Evolutionary conservation across 169 alveolate species (phyloP).

Genomic region (Cryptosporidium parvum): DNA sequence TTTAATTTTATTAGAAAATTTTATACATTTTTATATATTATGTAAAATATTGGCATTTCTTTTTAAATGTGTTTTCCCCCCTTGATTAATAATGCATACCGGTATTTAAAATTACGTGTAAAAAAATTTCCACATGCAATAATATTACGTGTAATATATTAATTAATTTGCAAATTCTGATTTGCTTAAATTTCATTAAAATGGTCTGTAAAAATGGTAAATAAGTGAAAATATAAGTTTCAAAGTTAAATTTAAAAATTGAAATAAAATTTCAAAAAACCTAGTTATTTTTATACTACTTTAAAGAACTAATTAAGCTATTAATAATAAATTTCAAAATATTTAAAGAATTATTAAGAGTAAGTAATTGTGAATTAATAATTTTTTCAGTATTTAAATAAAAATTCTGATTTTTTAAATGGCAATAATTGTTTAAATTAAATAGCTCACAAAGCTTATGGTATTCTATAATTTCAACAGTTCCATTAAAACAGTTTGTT

Average conservation of each 20-base stretch:
- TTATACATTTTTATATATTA: not conserved
- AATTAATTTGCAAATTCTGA: not conserved
- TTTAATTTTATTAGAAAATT: not conserved
- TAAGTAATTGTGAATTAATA: conserved; percentile 1
- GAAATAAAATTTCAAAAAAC: not conserved
- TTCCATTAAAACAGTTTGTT: conserved; percentile 20
- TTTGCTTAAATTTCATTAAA: too few species aligned
- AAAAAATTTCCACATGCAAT: not conserved
- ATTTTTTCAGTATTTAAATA: not conserved
- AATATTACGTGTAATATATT: conserved; percentile 5
- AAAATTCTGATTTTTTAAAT: not conserved
- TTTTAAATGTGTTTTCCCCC: not conserved
- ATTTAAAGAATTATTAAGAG: conserved; percentile 14
- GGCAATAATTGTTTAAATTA: not conserved
- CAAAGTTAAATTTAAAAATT: not conserved
- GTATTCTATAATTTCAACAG: conserved; percentile 15
- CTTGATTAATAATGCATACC: not conserved
- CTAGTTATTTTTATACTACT: not conserved
- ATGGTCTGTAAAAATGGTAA: not conserved
- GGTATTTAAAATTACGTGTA: not conserved
- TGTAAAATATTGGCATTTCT: too few species aligned
- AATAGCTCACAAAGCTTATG: not conserved
- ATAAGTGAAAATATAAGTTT: not conserved
- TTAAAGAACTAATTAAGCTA: not conserved
- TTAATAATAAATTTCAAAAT: conserved; percentile 1